These are phyloP conservation scores for Penicillium sp. DNA, from an alignment of 2,329 filamentous ascomycete genomes.

Conservation along the genomic window DNA sequence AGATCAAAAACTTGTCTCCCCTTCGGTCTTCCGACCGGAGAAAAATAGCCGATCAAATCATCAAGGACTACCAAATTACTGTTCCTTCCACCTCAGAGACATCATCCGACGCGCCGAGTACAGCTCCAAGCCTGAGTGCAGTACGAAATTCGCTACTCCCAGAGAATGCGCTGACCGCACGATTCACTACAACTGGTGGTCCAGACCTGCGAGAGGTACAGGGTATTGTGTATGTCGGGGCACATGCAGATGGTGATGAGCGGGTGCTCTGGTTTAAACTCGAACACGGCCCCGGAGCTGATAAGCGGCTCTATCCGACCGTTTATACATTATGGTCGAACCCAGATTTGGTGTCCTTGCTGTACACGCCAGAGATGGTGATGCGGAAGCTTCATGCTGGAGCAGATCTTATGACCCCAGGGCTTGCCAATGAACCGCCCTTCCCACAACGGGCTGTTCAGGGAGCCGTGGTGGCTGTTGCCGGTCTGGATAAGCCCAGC, in stretches of 20 bases:
- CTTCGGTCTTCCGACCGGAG: constrained; percentile 67
- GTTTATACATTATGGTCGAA: constrained; percentile 69
- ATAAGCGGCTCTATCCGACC: constrained; percentile 45
- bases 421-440: constrained; percentile 62
- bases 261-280: constrained; percentile 65
- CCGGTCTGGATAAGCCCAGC: constrained; percentile 57
- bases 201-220: constrained; percentile 61
- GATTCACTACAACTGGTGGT: constrained; percentile 65
- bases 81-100: constrained; percentile 40
- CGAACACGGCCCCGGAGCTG: constrained; percentile 50
- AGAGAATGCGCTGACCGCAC: constrained; percentile 61
- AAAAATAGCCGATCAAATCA: constrained; percentile 66
- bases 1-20: constrained; percentile 67
- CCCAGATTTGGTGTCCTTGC: constrained; percentile 58
- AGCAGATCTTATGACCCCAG: constrained; percentile 69
- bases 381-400: constrained; percentile 64
- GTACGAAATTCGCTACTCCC: constrained; percentile 62
- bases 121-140: constrained; percentile 49
- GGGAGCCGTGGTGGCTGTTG: constrained; percentile 63
- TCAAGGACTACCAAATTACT: constrained; percentile 58
- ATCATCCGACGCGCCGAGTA: constrained; percentile 31
- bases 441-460: constrained; percentile 61
- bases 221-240: constrained; percentile 65
- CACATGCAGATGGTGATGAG: constrained; percentile 57
- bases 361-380: constrained; percentile 61